Percentiles rank a stretch among this genome's conserved stretches.
Evolutionary conservation across 345 rosid species (phyloP).

Genomic region (Hibiscus syriacus): DNA sequence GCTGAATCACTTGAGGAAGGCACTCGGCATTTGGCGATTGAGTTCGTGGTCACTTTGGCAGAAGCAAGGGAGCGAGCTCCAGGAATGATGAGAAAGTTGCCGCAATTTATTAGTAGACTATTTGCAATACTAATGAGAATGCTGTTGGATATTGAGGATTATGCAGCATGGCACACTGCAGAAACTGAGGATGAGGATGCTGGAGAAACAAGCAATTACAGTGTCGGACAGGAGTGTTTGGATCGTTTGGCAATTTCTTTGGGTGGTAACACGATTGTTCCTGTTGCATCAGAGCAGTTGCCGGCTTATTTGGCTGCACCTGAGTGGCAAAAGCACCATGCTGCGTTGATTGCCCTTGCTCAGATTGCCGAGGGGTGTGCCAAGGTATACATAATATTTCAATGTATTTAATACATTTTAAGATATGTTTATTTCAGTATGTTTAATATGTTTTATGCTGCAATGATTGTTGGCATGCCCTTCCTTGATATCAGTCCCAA

Average conservation of each 20-base stretch:
- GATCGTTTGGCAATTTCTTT: slow-evolving; percentile 88
- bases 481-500: too few species aligned
- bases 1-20: slow-evolving; percentile 92
- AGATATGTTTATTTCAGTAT: not conserved
- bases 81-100: slow-evolving; percentile 97
- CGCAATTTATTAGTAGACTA: slow-evolving; percentile 82
- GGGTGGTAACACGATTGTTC: slow-evolving; percentile 96
- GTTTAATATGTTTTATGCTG: too few species aligned
- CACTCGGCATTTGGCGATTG: slow-evolving; percentile 82
- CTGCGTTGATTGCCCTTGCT: slow-evolving; percentile 90
- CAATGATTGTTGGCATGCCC: too few species aligned
- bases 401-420: not conserved
- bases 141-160: slow-evolving; percentile 90
- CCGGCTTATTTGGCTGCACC: slow-evolving; percentile 83
- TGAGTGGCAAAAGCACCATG: slow-evolving; percentile 99
- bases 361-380: slow-evolving; percentile 99
- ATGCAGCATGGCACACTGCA: slow-evolving; percentile 84
- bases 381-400: slow-evolving; percentile 45
- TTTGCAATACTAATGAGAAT: slow-evolving; percentile 82
- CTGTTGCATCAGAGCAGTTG: slow-evolving; percentile 91
- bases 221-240: slow-evolving; percentile 96
- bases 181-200: slow-evolving; percentile 96
- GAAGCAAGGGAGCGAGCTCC: slow-evolving; percentile 99
- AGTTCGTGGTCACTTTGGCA: slow-evolving; percentile 85
- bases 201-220: slow-evolving; percentile 85